phyloP scores from a whole-genome alignment of 495 filamentous ascomycete genomes.

The Choiromyces venosus region DNA sequence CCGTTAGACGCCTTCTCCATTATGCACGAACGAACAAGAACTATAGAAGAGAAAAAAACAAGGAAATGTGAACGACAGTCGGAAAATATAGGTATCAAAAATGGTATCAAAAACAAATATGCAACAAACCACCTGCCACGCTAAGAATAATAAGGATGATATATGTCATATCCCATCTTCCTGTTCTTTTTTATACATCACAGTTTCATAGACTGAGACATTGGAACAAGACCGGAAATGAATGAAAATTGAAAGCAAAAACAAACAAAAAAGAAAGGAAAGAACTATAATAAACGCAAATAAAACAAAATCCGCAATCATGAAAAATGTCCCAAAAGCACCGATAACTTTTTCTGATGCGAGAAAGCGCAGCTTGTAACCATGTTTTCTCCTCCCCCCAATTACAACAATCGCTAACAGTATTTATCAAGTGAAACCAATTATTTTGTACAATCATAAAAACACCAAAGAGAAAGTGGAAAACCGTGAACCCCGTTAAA shows the following conservation, averaged over 20 bases:
- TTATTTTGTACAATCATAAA: slow-evolving; percentile 2
- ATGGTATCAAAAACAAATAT: neutral
- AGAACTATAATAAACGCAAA: slow-evolving; percentile 15
- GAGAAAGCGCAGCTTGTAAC: neutral
- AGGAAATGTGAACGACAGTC: neutral
- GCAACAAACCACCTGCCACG: neutral
- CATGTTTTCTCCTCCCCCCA: neutral
- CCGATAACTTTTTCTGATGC: neutral
- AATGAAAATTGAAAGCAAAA: neutral
- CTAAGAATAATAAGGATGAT: neutral
- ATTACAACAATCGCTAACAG: neutral
- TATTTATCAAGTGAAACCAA: neutral
- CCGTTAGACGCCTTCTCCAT: neutral
- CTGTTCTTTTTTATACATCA: neutral
- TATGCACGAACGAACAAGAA: neutral
- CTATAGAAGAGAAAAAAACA: neutral
- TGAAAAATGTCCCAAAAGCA: slow-evolving; percentile 1
- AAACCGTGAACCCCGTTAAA: neutral
- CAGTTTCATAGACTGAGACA: neutral
- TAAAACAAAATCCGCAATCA: slow-evolving; percentile 13
- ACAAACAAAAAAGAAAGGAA: neutral
- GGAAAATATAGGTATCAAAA: neutral
- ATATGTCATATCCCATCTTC: neutral
- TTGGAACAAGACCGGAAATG: neutral
- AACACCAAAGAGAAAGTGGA: neutral